Base-by-base conservation (phyloP, 345 rosid species). In the Hibiscus trionum region DNA sequence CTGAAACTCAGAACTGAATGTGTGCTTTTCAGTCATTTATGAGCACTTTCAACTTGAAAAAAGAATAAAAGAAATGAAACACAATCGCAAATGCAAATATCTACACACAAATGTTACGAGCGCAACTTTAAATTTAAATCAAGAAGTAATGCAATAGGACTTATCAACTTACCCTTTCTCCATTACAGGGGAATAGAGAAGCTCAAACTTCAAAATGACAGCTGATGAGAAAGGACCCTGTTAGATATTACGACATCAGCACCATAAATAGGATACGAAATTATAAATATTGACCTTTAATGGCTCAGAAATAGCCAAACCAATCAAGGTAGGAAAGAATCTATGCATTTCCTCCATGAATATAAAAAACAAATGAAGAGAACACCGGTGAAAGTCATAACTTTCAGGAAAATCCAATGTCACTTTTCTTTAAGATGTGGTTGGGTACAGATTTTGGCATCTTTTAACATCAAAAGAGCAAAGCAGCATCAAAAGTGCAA, bases 131-230 rank as follows among this genome's bases (percentile, higher is more conserved):
- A 66, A 46, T 46, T 24, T 15, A 46, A 46, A 26, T 24, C 56
- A 3, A 24, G 21, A 50, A 1, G 11, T 58, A 12, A 42, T 26
- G 26, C 11, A 26, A 29, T 3, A 72, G 44, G 71, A 53, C 26
- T 73, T 73, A 35, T 31, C 66, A 73, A 79, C 84, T 80, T 72
- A 87, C 95, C 84, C 79, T 49, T 71, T 83, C 80, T 85, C 97
- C 60, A 82, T 63, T 60, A 76, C 69, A 1, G 93, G 86, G 74
- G 97, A 85, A 85, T 86, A 91, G 86, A 90, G 79, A 65, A 95
- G 99, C 91, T 95, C 97, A 80, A 95, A 95, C 82, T 90, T 92
- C 77, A 95, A 74, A 70, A 95, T 80, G 72, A 87, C 93, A 79
- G 97, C 92, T 71, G 93, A 86, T 70, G 93, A 83, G 49, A 87